These are phyloP conservation scores for Wickerhamiella domercqiae DNA, from an alignment of 805 yeast species.

Conservation along the genomic window DNA sequence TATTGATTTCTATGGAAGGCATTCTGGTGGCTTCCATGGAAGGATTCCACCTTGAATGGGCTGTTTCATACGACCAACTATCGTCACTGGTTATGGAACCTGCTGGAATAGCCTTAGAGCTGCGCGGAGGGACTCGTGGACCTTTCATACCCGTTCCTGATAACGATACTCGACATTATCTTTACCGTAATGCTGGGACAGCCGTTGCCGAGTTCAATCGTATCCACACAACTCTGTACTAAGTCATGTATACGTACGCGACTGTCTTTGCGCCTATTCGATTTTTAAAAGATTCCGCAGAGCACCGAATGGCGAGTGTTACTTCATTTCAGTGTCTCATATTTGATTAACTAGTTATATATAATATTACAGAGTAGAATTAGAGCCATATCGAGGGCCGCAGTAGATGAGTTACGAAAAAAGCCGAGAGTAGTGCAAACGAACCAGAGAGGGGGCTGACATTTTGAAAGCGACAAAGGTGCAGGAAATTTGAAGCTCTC, in stretches of 20 bases:
- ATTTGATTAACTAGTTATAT: background rate
- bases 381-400: too few relatives aligned
- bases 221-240: conserved; percentile 14
- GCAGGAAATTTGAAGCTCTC: too few relatives aligned
- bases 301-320: background rate
- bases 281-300: background rate
- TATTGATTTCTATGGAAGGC: conserved; percentile 56
- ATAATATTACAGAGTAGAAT: too few relatives aligned
- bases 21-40: conserved; percentile 55
- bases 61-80: conserved; percentile 45
- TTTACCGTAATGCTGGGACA: conserved; percentile 57
- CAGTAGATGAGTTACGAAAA: too few relatives aligned
- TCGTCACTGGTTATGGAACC: conserved; percentile 60
- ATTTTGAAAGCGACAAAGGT: too few relatives aligned
- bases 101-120: conserved; percentile 58
- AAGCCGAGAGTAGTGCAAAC: too few relatives aligned
- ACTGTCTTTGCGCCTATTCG: background rate
- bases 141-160: conserved; percentile 75
- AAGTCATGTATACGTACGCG: conserved; percentile 3
- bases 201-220: conserved; percentile 69
- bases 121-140: conserved; percentile 40
- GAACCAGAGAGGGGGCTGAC: too few relatives aligned
- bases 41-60: conserved; percentile 53
- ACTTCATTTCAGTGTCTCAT: background rate
- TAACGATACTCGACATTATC: conserved; percentile 39